Base-by-base conservation (phyloP, 129 eudicot genomes). In the Saposhnikovia divaricata region DNA sequence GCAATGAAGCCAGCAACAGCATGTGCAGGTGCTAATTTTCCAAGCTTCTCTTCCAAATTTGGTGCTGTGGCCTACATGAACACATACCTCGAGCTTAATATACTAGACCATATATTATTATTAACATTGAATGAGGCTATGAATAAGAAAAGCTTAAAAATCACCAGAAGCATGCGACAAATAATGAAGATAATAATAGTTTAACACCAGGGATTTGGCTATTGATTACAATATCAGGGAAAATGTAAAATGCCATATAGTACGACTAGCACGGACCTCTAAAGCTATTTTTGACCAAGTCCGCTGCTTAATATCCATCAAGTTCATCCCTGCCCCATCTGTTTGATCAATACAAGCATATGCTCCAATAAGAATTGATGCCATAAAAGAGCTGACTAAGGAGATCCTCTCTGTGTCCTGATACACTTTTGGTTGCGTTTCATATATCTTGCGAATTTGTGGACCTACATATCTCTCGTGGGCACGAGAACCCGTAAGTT, bases 311-410 rank as follows among this genome's bases (percentile, higher is more conserved):
- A 93, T 90, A 77, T 93, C 91, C 98, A 93, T 89, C 82, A 93
- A 85, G 74, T 93, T 93, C 98, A 93, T 93, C 80, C 98, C 98
- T 2, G 98, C 97, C 3, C 97, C 98, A 89, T 93, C 98, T 14
- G 97, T 93, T 51, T 91, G 93, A 91, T 93, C 98, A 77, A 93
- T 93, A 80, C 93, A 85, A 21, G 98, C 97, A 86, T 91, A 90
- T 68, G 73, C 78, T 78, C 98, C 97, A 43, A 86, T 85, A 48
- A 93, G 87, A 74, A 93, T 75, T 59, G 96, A 91, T 39, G 98
- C 97, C 85, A 89, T 83, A 78, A 93, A 90, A 0, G 97, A 93
- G 90, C 97, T 91, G 53, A 93, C 96, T 0, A 93, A 79, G 19
- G 98, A 91, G 55, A 93, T 91, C 80, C 96, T 85, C 82, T 89